Evolutionary conservation across 1,139 yeast genomes (phyloP).

Genomic region (Entelexis paramagnoliae): DNA sequence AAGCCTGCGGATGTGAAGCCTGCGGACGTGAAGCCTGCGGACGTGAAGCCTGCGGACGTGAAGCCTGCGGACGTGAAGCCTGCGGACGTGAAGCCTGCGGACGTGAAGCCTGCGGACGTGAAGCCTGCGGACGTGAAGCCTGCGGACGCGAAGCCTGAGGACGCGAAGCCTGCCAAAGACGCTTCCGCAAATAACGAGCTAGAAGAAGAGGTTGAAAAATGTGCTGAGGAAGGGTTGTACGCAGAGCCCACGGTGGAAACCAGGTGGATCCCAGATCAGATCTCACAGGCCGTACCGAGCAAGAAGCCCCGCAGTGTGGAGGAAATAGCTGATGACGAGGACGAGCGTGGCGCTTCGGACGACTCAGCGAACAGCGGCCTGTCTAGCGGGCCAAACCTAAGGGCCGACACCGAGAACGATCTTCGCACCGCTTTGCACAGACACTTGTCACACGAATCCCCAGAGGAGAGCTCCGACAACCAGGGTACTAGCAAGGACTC

Average conservation of each 20-base stretch:
- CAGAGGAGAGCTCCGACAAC: neutral
- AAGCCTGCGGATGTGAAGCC: too few relatives aligned
- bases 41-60: too few relatives aligned
- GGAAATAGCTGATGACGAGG: neutral
- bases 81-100: too few relatives aligned
- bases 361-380: neutral
- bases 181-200: neutral
- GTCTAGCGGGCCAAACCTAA: neutral
- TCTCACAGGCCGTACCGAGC: neutral
- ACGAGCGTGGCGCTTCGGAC: neutral
- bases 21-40: too few relatives aligned
- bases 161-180: neutral
- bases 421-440: constrained; percentile 10
- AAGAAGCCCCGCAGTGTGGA: neutral
- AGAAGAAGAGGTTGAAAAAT: neutral
- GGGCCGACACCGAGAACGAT: constrained; percentile 9
- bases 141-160: neutral
- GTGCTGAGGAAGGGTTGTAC: neutral
- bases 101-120: neutral
- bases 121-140: neutral
- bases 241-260: neutral
- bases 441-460: constrained; percentile 1
- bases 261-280: neutral
- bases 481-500: neutral
- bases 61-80: too few relatives aligned